Evolutionary conservation across 2,329 filamentous ascomycete genomes (phyloP), one percentile per base, ranked within the genome.

Genomic region (Massarina eburnea): DNA sequence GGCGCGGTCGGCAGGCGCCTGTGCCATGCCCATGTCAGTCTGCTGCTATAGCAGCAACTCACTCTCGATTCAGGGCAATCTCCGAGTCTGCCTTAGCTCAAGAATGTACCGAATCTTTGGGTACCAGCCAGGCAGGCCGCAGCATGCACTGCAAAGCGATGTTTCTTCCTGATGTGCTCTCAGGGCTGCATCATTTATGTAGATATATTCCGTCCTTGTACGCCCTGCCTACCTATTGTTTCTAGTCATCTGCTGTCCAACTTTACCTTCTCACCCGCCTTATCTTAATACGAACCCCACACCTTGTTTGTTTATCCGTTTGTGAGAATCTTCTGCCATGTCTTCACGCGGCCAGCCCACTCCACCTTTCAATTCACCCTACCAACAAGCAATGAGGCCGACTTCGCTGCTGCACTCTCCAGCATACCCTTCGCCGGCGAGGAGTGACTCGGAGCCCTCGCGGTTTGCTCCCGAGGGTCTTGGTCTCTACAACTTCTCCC

Each of bases 41-140:
- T 37, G 10, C 32, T 30, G 41, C 27, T 41, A 22, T 45, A 49
- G 49, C 44, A 46, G 48, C n/a, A n/a, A n/a, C 30, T 32, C 39
- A 15, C 57, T 55, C 44, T 59, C 56, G 53, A 50, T 61, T 41
- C 8, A 54, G 55, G 51, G 61, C 62, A 59, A 61, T 67, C 52
- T 63, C 59, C 58, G 57, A 65, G 56, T 70, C 67, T 68, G 67
- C 67, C 67, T 70, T 55, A 63, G 44, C 53, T 49, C 56, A 52
- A 61, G 60, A 8, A 30, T 6, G 58, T 64, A 55, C 61, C 59
- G 57, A 64, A 52, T 52, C 36, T 57, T 51, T 51, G 55, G 61
- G 62, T 50, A n/a, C n/a, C n/a, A 45, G 49, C 49, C 51, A 50
- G 42, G 40, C 54, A 58, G 50, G 66, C 67, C 61, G 66, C 64